phyloP scores from a whole-genome alignment of 1,139 yeast genomes.

The Kluyveromyces sp. region DNA sequence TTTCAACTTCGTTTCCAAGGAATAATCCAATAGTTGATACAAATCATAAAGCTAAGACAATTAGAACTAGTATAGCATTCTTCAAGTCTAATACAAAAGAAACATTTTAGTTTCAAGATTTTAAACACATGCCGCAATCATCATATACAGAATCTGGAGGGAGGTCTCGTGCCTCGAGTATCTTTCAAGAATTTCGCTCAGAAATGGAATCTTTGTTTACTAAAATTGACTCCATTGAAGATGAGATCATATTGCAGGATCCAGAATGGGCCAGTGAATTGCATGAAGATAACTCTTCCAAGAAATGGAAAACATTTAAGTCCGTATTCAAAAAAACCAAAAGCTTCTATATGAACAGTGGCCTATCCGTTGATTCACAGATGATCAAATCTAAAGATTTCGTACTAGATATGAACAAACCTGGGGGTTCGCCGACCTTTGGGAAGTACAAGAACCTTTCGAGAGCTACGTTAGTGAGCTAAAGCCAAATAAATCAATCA shows the following conservation, averaged over 20 bases:
- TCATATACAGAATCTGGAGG: neutral
- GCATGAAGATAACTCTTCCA: neutral
- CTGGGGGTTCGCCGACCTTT: constrained; percentile 1
- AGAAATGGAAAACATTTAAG: neutral
- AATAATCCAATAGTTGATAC: too few relatives aligned
- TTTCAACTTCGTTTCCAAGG: too few relatives aligned
- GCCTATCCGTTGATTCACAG: neutral
- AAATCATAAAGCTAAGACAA: too few relatives aligned
- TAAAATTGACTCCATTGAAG: constrained; percentile 3
- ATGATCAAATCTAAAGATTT: constrained; percentile 1
- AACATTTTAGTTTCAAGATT: too few relatives aligned
- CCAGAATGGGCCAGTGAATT: constrained; percentile 1
- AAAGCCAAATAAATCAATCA: neutral
- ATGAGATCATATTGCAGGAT: neutral
- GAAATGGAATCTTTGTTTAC: neutral
- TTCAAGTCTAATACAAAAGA: too few relatives aligned
- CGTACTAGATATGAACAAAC: neutral
- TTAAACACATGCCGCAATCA: too few relatives aligned
- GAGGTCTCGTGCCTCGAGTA: neutral
- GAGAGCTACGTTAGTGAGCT: neutral
- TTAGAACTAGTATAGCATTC: too few relatives aligned
- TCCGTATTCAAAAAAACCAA: neutral
- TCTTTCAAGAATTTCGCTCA: neutral
- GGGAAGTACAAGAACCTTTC: neutral
- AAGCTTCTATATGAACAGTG: neutral